Evolutionary conservation across 352 stramenopile species (phyloP).

Genomic region (Globisporangium paroecandrum): DNA sequence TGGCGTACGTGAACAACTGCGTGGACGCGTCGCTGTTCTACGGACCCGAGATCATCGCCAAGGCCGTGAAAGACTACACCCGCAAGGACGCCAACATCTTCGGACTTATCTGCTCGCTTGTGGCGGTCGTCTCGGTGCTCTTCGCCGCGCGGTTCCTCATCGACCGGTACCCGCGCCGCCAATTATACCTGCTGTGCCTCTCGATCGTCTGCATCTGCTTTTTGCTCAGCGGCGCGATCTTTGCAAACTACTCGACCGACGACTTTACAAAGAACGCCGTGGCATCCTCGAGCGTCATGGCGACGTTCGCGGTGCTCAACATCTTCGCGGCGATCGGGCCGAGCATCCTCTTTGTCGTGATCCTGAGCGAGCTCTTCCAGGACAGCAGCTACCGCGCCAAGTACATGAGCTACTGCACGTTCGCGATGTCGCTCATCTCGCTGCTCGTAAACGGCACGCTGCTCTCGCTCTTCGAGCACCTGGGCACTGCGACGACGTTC

Average conservation of each 20-base stretch:
- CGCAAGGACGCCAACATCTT: slow-evolving; percentile 73
- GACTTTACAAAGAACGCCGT: slow-evolving; percentile 45
- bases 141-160: slow-evolving; percentile 69
- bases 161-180: slow-evolving; percentile 55
- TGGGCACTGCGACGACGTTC: slow-evolving; percentile 69
- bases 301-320: slow-evolving; percentile 69
- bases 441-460: slow-evolving; percentile 80
- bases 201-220: slow-evolving; percentile 70
- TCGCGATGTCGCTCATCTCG: slow-evolving; percentile 85
- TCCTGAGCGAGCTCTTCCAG: slow-evolving; percentile 82
- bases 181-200: slow-evolving; percentile 72
- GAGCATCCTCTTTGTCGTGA: slow-evolving; percentile 81
- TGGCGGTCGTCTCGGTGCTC: slow-evolving; percentile 67
- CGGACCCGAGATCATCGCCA: slow-evolving; percentile 77
- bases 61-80: slow-evolving; percentile 54
- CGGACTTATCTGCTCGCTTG: slow-evolving; percentile 59
- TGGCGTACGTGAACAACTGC: slow-evolving; percentile 87
- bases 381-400: slow-evolving; percentile 74
- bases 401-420: slow-evolving; percentile 90
- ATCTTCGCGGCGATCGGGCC: slow-evolving; percentile 70
- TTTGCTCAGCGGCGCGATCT: slow-evolving; percentile 58
- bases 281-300: slow-evolving; percentile 55
- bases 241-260: slow-evolving; percentile 60
- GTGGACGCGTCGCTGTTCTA: slow-evolving; percentile 88
- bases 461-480: slow-evolving; percentile 67